Evolutionary conservation across 108 stramenopile species (phyloP).

Genomic region (Cyclotella kingstonii): DNA sequence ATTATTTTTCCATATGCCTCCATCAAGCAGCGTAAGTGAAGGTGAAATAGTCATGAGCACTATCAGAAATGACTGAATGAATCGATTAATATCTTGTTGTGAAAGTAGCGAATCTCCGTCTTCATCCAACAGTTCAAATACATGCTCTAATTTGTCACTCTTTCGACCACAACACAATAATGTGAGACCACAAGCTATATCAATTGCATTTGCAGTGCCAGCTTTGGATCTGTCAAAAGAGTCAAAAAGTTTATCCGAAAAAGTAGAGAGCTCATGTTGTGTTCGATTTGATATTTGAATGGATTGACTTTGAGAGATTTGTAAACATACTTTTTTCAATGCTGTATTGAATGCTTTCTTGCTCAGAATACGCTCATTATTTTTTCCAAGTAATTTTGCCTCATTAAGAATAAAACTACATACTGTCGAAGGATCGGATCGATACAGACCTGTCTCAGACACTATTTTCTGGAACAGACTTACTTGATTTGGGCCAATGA

Average conservation of each 20-base stretch:
- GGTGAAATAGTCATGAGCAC: constrained; percentile 68
- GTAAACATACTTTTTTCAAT: constrained; percentile 51
- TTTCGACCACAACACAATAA: constrained; percentile 88
- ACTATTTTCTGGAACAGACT: constrained; percentile 68
- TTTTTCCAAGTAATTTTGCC: constrained; percentile 36
- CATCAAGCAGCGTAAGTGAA: constrained; percentile 43
- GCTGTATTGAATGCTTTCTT: constrained; percentile 80
- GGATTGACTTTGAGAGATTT: constrained; percentile 4
- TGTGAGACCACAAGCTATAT: constrained; percentile 80
- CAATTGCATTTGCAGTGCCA: constrained; percentile 61
- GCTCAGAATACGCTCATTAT: constrained; percentile 43
- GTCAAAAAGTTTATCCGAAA: constrained; percentile 71
- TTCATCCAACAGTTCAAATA: constrained; percentile 80
- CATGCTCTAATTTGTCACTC: constrained; percentile 88
- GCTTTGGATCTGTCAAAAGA: constrained; percentile 74
- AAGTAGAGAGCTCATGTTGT: constrained; percentile 50
- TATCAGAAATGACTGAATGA: constrained; percentile 76
- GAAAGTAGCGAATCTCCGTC: constrained; percentile 65
- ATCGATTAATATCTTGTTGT: constrained; percentile 54
- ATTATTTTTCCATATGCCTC: constrained; percentile 47
- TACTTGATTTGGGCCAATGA: constrained; percentile 73
- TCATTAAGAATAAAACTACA: constrained; percentile 72
- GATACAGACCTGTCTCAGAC: constrained; percentile 69
- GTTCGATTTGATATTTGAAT: constrained; percentile 23
- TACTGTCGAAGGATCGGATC: constrained; percentile 58